Conservation (phyloP, 192 early-diverging fungal genomes). For the Coemansia biformis region DNA sequence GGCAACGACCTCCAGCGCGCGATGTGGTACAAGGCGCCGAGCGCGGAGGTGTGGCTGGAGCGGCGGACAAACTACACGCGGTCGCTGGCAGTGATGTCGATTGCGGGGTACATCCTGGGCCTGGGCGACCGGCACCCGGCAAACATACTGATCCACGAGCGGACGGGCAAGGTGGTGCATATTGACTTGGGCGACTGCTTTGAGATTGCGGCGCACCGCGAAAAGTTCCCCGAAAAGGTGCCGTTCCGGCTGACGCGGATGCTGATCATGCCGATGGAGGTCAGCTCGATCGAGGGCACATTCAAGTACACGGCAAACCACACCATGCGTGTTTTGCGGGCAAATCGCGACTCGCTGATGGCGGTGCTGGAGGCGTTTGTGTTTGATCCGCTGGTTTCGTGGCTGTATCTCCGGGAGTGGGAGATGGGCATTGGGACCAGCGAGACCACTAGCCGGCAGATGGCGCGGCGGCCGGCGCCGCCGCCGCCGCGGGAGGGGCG, state of each 20-base stretch:
- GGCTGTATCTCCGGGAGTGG: constrained; percentile 16
- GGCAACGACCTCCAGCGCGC: constrained; percentile 94
- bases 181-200: constrained; percentile 99
- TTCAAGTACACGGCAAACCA: constrained; percentile 94
- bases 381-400: constrained; percentile 72
- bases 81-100: constrained; percentile 95
- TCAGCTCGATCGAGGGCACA: constrained; percentile 90
- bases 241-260: constrained; percentile 99
- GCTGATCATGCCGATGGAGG: constrained; percentile 98
- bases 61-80: constrained; percentile 97
- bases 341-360: constrained; percentile 98
- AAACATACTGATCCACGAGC: constrained; percentile 93
- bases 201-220: constrained; percentile 94
- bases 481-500: neutral
- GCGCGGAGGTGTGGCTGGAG: constrained; percentile 94
- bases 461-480: too few species aligned
- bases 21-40: constrained; percentile 93
- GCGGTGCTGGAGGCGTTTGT: constrained; percentile 98
- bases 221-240: constrained; percentile 94
- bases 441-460: neutral
- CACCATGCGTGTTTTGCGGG: constrained; percentile 91
- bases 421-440: neutral
- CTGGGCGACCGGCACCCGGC: constrained; percentile 97
- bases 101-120: constrained; percentile 97
- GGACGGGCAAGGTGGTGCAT: constrained; percentile 92